A percentile compares a stretch with the other conserved stretches of the same genome.
Evolutionary conservation across 805 yeast species (phyloP).

Genomic region (Starmerella davenportii): DNA sequence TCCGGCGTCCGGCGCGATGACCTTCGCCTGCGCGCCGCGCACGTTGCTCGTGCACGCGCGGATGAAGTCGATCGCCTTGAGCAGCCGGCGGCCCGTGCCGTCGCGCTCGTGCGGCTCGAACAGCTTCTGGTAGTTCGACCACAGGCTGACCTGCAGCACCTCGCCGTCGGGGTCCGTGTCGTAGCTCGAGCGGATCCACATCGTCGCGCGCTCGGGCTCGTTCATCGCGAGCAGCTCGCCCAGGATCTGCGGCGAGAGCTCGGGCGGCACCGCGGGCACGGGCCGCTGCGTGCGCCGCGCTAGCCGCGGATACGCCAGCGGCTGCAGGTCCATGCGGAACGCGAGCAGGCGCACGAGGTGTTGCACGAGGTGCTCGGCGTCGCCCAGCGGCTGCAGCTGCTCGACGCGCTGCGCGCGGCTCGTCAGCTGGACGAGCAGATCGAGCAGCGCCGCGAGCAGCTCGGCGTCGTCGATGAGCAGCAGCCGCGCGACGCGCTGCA

Average conservation of each 20-base stretch:
- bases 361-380: slow-evolving; percentile 25
- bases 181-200: slow-evolving; percentile 87
- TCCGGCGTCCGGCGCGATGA: slow-evolving; percentile 44
- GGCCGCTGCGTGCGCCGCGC: slow-evolving; percentile 33
- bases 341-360: slow-evolving; percentile 47
- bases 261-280: slow-evolving; percentile 51
- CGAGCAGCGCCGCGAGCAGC: slow-evolving; percentile 52
- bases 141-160: slow-evolving; percentile 83
- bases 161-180: slow-evolving; percentile 62
- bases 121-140: slow-evolving; percentile 87
- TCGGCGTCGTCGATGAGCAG: slow-evolving; percentile 53
- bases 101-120: slow-evolving; percentile 43
- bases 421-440: slow-evolving; percentile 63
- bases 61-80: slow-evolving; percentile 93
- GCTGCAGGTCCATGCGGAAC: slow-evolving; percentile 26
- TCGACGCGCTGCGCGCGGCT: slow-evolving; percentile 44
- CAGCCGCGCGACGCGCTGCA: slow-evolving; percentile 3
- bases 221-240: slow-evolving; percentile 43
- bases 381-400: slow-evolving; percentile 34
- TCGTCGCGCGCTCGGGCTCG: slow-evolving; percentile 82
- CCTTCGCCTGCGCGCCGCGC: slow-evolving; percentile 82
- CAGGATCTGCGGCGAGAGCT: slow-evolving; percentile 36
- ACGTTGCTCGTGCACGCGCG: slow-evolving; percentile 85
- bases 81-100: slow-evolving; percentile 37
- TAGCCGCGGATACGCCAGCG: slow-evolving; percentile 24